Conservation (phyloP, 192 early-diverging fungal species). For the Kappamyces sp. region DNA sequence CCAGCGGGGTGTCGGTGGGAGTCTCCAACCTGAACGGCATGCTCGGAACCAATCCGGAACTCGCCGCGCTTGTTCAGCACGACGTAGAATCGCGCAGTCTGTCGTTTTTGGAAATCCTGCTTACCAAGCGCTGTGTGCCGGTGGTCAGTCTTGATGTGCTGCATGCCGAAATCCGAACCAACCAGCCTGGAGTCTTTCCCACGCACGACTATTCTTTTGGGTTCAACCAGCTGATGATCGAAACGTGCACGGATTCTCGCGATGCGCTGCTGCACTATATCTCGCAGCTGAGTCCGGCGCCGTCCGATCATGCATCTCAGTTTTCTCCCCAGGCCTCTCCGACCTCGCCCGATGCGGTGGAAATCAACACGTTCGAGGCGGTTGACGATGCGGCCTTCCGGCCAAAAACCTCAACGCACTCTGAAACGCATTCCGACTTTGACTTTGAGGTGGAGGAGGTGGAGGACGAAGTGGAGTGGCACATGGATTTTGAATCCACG, state of each 20-base stretch:
- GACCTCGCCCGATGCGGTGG: background rate
- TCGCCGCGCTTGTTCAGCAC: background rate
- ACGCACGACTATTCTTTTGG: background rate
- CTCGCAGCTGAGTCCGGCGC: background rate
- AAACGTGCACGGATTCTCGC: constrained; percentile 9
- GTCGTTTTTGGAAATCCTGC: no score
- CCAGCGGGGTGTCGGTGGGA: background rate
- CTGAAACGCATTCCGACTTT: background rate
- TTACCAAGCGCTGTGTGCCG: background rate
- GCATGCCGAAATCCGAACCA: constrained; percentile 4
- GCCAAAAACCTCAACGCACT: no score
- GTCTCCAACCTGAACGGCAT: constrained; percentile 5
- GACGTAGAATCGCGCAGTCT: no score
- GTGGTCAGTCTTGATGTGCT: background rate
- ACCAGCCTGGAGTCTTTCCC: constrained; percentile 6
- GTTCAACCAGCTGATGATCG: constrained; percentile 6
- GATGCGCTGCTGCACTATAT: constrained; percentile 2
- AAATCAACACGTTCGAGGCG: constrained; percentile 4
- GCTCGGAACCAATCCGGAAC: background rate
- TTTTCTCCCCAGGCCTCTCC: background rate
- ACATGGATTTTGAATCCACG: constrained; percentile 3
- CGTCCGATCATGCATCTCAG: background rate
- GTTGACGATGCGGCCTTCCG: constrained; percentile 1
- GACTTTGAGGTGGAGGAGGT: constrained; percentile 2
- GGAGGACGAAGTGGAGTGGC: constrained; percentile 11